These are phyloP conservation scores for Keithomyces neogunnii DNA, from an alignment of 2,329 filamentous ascomycete species.

Conservation along the genomic window DNA sequence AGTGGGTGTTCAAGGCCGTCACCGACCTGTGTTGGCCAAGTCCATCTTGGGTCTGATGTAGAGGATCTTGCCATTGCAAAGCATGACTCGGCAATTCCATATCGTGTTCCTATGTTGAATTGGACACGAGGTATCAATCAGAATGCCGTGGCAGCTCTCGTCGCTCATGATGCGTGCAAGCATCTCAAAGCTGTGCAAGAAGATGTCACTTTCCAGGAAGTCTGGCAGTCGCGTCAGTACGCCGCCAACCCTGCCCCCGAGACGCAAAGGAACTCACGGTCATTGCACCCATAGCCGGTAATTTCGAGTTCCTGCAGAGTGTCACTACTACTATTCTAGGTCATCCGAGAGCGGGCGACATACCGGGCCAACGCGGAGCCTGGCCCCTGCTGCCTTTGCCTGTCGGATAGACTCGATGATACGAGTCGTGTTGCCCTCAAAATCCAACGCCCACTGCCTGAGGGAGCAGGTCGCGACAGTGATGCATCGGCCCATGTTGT, in stretches of 20 bases:
- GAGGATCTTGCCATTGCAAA: slow-evolving; percentile 55
- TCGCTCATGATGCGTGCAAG: slow-evolving; percentile 24
- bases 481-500: slow-evolving; percentile 1
- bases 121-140: slow-evolving; percentile 25
- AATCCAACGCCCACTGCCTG: slow-evolving; percentile 26
- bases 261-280: slow-evolving; percentile 27
- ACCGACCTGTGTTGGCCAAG: slow-evolving; percentile 18
- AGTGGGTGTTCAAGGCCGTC: not conserved
- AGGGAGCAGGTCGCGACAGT: slow-evolving; percentile 26
- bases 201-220: slow-evolving; percentile 41
- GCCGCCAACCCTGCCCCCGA: slow-evolving; percentile 17
- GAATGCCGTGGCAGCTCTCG: slow-evolving; percentile 26
- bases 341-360: not conserved
- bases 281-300: slow-evolving; percentile 22
- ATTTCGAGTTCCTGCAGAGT: slow-evolving; percentile 33
- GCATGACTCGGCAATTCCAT: slow-evolving; percentile 10
- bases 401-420: slow-evolving; percentile 54
- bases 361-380: slow-evolving; percentile 49
- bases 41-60: slow-evolving; percentile 64
- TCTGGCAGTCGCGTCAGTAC: slow-evolving; percentile 18
- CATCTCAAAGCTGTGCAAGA: slow-evolving; percentile 23
- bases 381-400: slow-evolving; percentile 54
- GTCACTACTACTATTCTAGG: not conserved
- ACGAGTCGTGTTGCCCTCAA: slow-evolving; percentile 52
- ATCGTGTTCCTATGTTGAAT: slow-evolving; percentile 31